phyloP scores from a whole-genome alignment of 176 grass and related monocot species.

The Melocanna baccifera region DNA sequence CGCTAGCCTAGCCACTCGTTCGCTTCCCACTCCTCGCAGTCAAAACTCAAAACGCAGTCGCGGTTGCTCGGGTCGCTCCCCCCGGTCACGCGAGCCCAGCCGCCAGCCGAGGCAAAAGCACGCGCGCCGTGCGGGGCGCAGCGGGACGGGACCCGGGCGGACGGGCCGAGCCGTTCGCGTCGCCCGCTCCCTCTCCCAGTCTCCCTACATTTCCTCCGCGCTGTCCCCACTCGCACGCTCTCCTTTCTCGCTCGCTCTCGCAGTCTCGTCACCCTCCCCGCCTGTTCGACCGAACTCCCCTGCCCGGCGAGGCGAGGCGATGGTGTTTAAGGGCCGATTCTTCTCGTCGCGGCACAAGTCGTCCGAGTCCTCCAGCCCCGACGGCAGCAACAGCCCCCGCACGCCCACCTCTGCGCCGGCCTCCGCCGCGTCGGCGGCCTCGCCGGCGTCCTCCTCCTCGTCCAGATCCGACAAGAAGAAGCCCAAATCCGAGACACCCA shows the following conservation, averaged over 20 bases:
- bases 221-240: slow-evolving; percentile 28
- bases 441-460: slow-evolving; percentile 47
- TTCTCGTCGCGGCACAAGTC: slow-evolving; percentile 86
- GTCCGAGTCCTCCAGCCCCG: slow-evolving; percentile 72
- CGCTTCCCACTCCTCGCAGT: background rate
- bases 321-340: slow-evolving; percentile 98
- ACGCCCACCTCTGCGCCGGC: slow-evolving; percentile 55
- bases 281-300: slow-evolving; percentile 43
- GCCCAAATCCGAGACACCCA: slow-evolving; percentile 69
- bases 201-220: slow-evolving; percentile 8
- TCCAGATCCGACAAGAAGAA: slow-evolving; percentile 93
- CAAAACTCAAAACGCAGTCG: slow-evolving; percentile 18
- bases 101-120: background rate
- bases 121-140: background rate
- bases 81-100: slow-evolving; percentile 23
- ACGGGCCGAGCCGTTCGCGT: background rate
- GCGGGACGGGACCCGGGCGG: background rate
- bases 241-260: background rate
- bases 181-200: background rate
- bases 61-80: background rate
- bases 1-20: background rate
- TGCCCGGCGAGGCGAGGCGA: background rate
- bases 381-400: slow-evolving; percentile 90
- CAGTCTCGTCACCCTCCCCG: background rate
- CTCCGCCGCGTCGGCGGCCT: slow-evolving; percentile 20